Conservation (phyloP, 805 yeast genomes). For the Jamesozyma jinghongensis region DNA sequence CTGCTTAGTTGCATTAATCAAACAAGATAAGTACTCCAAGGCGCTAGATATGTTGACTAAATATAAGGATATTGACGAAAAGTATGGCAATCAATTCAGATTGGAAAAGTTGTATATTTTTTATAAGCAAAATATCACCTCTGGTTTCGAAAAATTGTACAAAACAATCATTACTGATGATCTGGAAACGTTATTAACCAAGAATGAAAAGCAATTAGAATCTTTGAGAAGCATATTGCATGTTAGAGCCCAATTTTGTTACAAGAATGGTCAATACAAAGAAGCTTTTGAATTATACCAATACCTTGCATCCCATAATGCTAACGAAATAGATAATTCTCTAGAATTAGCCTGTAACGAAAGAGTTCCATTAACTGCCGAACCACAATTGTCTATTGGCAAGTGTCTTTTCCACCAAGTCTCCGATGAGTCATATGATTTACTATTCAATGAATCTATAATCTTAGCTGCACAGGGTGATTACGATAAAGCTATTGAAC, state of each 20-base stretch:
- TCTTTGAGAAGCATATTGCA: conserved; percentile 37
- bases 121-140: conserved; percentile 42
- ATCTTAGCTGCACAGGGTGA: conserved; percentile 40
- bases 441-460: conserved; percentile 55
- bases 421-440: conserved; percentile 43
- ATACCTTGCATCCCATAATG: conserved; percentile 33
- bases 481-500: conserved; percentile 32
- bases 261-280: conserved; percentile 41
- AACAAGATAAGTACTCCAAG: conserved; percentile 49
- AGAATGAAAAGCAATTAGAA: conserved; percentile 6
- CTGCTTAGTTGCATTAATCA: conserved; percentile 54
- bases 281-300: conserved; percentile 46
- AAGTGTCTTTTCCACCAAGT: conserved; percentile 4
- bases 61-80: conserved; percentile 31
- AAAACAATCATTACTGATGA: conserved; percentile 12
- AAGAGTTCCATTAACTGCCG: conserved; percentile 54
- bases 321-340: conserved; percentile 32
- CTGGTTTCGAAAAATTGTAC: conserved; percentile 24
- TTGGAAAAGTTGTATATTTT: conserved; percentile 55
- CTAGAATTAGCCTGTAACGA: conserved; percentile 60
- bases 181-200: conserved; percentile 3
- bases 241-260: conserved; percentile 44
- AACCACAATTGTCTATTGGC: conserved; percentile 10
- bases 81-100: conserved; percentile 28
- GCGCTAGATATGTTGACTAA: conserved; percentile 40